Percentiles rank a stretch among this genome's conserved stretches.
These are phyloP conservation scores for Cymodocea nodosa DNA, from an alignment of 116 monocot species.

Conservation along the genomic window DNA sequence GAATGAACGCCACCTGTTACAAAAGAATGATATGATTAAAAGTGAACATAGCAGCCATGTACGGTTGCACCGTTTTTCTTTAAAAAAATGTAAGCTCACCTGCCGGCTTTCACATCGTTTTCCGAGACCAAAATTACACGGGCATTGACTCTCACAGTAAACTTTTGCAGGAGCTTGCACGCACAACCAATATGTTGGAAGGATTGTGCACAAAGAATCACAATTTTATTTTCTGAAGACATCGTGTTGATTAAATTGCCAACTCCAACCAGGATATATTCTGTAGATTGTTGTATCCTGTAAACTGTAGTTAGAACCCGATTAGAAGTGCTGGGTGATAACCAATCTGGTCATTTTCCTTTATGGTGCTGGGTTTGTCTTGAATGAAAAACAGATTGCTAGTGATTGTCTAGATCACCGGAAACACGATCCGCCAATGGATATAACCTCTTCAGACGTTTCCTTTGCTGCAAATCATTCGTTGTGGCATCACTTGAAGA, in stretches of 20 bases:
- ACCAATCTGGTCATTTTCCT: too few species aligned
- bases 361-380: not conserved
- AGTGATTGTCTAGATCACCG: not conserved
- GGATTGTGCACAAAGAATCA: not conserved
- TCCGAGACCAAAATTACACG: too few species aligned
- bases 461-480: slow-evolving; percentile 1
- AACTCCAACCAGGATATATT: not conserved
- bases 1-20: too few species aligned
- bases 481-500: not conserved
- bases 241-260: not conserved
- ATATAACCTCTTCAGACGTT: slow-evolving; percentile 8
- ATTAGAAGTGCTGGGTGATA: not conserved
- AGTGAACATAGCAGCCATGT: too few species aligned
- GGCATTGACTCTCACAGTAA: too few species aligned
- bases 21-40: too few species aligned
- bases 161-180: too few species aligned
- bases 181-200: too few species aligned
- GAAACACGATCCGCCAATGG: not conserved
- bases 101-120: too few species aligned
- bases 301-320: not conserved
- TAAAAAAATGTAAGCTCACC: too few species aligned
- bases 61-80: too few species aligned
- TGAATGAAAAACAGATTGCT: not conserved
- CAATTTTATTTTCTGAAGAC: not conserved
- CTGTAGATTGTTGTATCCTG: not conserved